Base-by-base conservation (phyloP, 805 yeast species). In the Candida pseudofarinosa region DNA sequence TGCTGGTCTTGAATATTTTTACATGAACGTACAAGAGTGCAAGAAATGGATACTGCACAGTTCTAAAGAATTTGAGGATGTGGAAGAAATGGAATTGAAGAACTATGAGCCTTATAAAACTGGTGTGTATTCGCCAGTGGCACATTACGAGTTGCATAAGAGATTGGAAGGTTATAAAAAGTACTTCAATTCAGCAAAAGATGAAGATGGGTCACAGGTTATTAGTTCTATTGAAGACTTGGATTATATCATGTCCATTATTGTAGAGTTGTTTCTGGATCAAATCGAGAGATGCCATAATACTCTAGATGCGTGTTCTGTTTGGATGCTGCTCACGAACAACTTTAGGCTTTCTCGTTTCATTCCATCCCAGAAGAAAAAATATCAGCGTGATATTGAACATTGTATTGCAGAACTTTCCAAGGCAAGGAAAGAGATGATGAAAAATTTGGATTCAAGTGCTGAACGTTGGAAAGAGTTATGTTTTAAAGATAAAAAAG, bases 241-340 rank as follows among this genome's bases (percentile, higher is more conserved):
- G 23, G 69, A 64, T 43, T 17, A 39, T 13, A 53, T 62, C 7
- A 53, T 63, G 17, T 46, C 43, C 1, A 40, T 54, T n/a, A 49
- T 65, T 4, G 43, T 45, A 12, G 45, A 43, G 5, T 42, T 52
- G 13, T 60, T 56, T 35, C 31, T 32, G 2, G 47, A 55, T 5
- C 43, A 52, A 6, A 30, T 60, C 8, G 52, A 47, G 7, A 42
- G 51, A 2, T 44, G 53, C 3, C 46, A 54, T 18, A 40, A 19
- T 0, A 62, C 53, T 2, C 33, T 64, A 4, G 50, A 33, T 5
- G 48, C 47, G 1, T 39, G 56, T 2, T 38, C 45, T 6, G 46
- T 45, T 7, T 65, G 71, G 71, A 36, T 65, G 3, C 37, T 37
- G 4, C 55, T 54, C 33, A 64, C 69, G 2, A 64, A 65, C 44